A percentile compares a stretch with the other conserved stretches of the same genome.
phyloP scores from a whole-genome alignment of 192 early-diverging fungal genomes.

The Gigaspora rosea region DNA sequence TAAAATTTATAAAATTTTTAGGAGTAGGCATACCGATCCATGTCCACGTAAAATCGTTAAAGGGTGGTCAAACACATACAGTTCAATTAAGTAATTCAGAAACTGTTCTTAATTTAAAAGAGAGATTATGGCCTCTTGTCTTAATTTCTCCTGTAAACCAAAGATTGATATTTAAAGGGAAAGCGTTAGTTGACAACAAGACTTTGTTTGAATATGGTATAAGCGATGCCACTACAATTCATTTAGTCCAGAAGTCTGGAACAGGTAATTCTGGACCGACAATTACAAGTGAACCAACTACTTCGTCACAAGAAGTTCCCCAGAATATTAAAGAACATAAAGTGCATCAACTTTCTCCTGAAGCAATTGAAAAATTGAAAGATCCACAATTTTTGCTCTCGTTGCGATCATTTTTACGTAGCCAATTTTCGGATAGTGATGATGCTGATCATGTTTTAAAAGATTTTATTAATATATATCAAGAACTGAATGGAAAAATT shows the following conservation, averaged over 20 bases:
- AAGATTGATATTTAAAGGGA: slow-evolving; percentile 62
- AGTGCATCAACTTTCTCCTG: not conserved
- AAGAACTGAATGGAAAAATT: slow-evolving; percentile 3
- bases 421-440: not conserved
- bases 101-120: slow-evolving; percentile 45
- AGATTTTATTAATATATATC: slow-evolving; percentile 8
- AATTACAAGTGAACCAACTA: not conserved
- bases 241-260: slow-evolving; percentile 53
- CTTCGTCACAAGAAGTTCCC: not conserved
- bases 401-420: not conserved
- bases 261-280: slow-evolving; percentile 8
- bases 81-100: slow-evolving; percentile 41
- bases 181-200: slow-evolving; percentile 57
- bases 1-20: not conserved
- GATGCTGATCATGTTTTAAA: slow-evolving; percentile 8
- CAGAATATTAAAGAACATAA: not conserved
- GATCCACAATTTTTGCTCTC: not conserved
- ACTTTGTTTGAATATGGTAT: slow-evolving; percentile 53
- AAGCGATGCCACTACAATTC: slow-evolving; percentile 44
- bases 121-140: slow-evolving; percentile 38
- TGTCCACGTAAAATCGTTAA: slow-evolving; percentile 47
- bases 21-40: slow-evolving; percentile 32
- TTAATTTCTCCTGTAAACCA: slow-evolving; percentile 42
- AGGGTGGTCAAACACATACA: slow-evolving; percentile 41
- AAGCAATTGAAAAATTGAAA: slow-evolving; percentile 9